Evolutionary conservation across 805 yeast species (phyloP), one percentile per base, ranked within the genome.

Genomic region (Hanseniaspora meyeri): DNA sequence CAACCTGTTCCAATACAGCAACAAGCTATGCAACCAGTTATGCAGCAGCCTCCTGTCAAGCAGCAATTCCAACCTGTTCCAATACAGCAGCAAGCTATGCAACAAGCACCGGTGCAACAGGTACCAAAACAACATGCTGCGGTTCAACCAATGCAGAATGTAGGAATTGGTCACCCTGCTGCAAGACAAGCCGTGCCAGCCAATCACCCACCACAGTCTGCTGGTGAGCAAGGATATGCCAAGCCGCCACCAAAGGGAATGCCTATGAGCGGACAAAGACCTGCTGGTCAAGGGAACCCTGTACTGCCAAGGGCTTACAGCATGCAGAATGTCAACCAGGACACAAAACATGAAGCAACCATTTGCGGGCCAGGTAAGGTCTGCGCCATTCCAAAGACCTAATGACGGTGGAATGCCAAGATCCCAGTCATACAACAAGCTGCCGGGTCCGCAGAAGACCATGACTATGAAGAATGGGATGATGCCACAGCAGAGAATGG

Each of bases 261-360:
- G 39, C 49, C 49, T 4, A 32, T 32, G 36, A 31, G 17, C n/a
- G 49, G 49, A 14, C 50, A 45, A 42, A 42, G 45, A 37, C 46
- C 49, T 11, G 14, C 17, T 16, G 36, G 34, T 4, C 50, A 45
- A 14, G 46, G 40, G 19, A 39, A 38, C 19, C 40, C 47, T 8
- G 40, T 31, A 31, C 27, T 53, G 11, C 57, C 57, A 37, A 47
- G 57, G 36, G 57, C 57, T 16, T 48, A 46, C 32, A 54, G 52
- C 3, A 54, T 54, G 57, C 51, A 48, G 36, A 54, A 54, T 42
- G 32, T 45, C 37, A 24, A 42, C 9, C 24, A 40, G 24, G 17
- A n/a, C 49, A 10, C 56, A 45, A 12, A 47, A 46, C 19, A 34
- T 14, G 27, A 53, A 34, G 17, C 43, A 38, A 32, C 46, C 47